Base-by-base conservation (phyloP, 2,329 filamentous ascomycete genomes). In the Eutypella sp. region DNA sequence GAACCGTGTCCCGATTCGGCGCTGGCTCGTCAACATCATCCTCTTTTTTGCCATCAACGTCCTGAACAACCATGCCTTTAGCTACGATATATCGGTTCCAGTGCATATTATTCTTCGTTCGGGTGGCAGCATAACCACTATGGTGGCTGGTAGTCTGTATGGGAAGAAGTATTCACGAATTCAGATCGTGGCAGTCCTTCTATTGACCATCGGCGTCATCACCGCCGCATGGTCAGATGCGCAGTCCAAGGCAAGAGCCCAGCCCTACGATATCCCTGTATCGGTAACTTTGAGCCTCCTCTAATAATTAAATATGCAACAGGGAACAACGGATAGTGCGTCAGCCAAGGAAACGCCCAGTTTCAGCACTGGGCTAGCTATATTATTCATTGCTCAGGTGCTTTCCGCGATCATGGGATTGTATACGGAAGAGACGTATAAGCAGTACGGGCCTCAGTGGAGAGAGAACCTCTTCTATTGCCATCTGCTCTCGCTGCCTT, bases 381-480 rank as follows among this genome's bases (percentile, higher is more conserved):
- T 99, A 42, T 79, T 99, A 15, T 87, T 95, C 39, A 65, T 95
- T 31, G 93, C 93, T 1, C 93, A 99, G 68, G 69, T 95, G 4
- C 78, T 97, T 19, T 95, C 90, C 7, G 90, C 93, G 19, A 86
- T 91, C 60, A 96, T 97, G 85, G 93, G 93, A 4, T 79, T 96
- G 24, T 97, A 96, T 64, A 92, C 92, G 0, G 91, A 99, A 65
- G 83, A 90, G 54, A 89, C 91, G 1, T 99, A 97, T 70, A 79
- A 79, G 47, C 79, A 78, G 46, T 90, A 96, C 65, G 90, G 91
- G 5, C 87, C 87, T 24, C 86, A 93, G 65, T 97, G 93, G 89
- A 87, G 85, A 57, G 93, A 97, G 66, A 96, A 96, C 54, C 76
- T 99, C 11, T 97, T 99, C 71, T 99, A 97, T 71, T 95, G 88